These are phyloP conservation scores for Nothophoma quercina DNA, from an alignment of 2,329 filamentous ascomycete genomes.

Conservation along the genomic window DNA sequence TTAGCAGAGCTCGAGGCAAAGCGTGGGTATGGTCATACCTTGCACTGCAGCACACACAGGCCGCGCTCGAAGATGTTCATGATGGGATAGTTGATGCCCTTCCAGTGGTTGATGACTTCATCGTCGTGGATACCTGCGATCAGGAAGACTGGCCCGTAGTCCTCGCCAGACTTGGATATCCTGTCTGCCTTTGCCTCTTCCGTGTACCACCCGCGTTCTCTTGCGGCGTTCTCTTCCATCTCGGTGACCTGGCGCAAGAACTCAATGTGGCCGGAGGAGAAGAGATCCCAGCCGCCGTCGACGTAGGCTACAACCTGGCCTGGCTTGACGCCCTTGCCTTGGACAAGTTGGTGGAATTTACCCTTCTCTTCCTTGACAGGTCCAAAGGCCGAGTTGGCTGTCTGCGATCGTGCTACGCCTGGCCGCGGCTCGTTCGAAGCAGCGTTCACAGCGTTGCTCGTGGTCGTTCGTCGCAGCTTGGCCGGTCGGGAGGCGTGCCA, in stretches of 20 bases:
- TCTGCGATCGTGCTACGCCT: constrained; percentile 37
- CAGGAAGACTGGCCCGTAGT: constrained; percentile 86
- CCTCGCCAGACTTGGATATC: constrained; percentile 67
- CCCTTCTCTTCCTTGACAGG: constrained; percentile 66
- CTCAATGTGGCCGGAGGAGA: constrained; percentile 96
- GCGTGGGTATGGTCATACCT: constrained; percentile 61
- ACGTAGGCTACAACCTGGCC: constrained; percentile 93
- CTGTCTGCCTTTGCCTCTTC: constrained; percentile 70
- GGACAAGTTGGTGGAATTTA: constrained; percentile 71
- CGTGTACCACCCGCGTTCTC: constrained; percentile 75
- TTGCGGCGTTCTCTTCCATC: constrained; percentile 74
- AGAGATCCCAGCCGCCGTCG: constrained; percentile 95
- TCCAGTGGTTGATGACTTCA: constrained; percentile 93
- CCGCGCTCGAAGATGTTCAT: constrained; percentile 99
- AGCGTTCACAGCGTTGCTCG: constrained; percentile 26
- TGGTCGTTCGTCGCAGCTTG: constrained; percentile 46
- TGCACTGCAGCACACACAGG: constrained; percentile 93
- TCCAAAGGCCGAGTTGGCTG: constrained; percentile 47
- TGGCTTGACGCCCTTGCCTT: constrained; percentile 72
- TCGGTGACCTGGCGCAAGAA: constrained; percentile 82
- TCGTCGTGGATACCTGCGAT: constrained; percentile 95
- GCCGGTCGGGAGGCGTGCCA: constrained; percentile 68
- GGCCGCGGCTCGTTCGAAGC: constrained; percentile 28
- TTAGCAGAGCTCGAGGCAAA: background rate
- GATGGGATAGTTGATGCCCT: constrained; percentile 97